Percentiles rank a stretch among this genome's conserved stretches.
Conservation (phyloP, 2,329 filamentous ascomycete species). For the Bipolaris bicolor region DNA sequence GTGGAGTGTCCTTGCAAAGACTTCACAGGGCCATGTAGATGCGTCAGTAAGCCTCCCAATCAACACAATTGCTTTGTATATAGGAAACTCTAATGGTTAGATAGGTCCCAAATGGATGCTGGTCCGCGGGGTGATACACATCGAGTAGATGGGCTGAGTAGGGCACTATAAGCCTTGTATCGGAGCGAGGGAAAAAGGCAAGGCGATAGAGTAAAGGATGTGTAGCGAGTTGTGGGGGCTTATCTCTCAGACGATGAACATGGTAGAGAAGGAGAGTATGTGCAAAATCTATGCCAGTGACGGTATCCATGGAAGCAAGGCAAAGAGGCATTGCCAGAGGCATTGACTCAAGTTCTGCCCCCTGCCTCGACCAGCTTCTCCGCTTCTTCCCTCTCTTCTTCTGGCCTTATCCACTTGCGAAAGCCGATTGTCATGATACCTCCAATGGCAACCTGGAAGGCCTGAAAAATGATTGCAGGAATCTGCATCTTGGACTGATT, state of each 20-base stretch:
- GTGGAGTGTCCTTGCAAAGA: conserved; percentile 36
- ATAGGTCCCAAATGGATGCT: conserved; percentile 41
- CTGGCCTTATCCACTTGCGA: conserved; percentile 56
- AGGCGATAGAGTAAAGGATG: no score
- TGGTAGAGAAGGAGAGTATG: no score
- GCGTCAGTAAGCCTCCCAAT: conserved; percentile 24
- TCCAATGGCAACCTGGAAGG: conserved; percentile 52
- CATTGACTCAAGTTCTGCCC: conserved; percentile 3
- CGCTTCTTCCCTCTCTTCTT: conserved; percentile 56
- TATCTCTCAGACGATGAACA: no score
- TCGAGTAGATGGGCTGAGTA: no score
- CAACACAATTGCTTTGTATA: no score
- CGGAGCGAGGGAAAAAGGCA: no score
- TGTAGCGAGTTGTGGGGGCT: no score
- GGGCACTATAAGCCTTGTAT: no score
- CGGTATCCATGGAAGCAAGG: no score
- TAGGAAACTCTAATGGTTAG: neutral
- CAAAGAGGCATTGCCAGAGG: neutral
- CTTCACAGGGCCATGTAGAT: conserved; percentile 29
- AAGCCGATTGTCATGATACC: conserved; percentile 53
- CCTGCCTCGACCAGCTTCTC: conserved; percentile 28
- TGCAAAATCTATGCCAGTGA: neutral
- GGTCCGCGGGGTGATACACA: conserved; percentile 10
- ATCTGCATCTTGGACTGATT: conserved; percentile 66
- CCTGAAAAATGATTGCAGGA: conserved; percentile 65